phyloP scores from a whole-genome alignment of 129 eudicot species.

The Cynara cardunculus region DNA sequence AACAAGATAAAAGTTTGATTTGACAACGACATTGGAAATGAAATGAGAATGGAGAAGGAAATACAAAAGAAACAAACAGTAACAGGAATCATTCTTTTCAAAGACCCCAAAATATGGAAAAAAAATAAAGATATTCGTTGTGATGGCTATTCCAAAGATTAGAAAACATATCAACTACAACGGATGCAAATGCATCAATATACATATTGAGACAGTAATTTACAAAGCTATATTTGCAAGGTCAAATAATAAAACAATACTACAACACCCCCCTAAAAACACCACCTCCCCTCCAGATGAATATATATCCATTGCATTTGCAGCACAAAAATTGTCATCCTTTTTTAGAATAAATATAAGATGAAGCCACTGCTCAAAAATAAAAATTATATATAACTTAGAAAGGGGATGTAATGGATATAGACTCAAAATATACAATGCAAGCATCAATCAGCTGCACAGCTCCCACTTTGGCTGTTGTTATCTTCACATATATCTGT shows the following conservation, averaged over 20 bases:
- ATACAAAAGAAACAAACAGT: not conserved
- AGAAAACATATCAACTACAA: constrained; percentile 6
- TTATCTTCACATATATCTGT: constrained; percentile 62
- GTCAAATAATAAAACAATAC: constrained; percentile 24
- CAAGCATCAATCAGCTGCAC: constrained; percentile 42
- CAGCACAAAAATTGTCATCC: not conserved
- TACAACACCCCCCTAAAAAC: constrained; percentile 7
- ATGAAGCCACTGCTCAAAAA: constrained; percentile 12
- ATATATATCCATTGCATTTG: not conserved
- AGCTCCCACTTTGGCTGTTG: constrained; percentile 30
- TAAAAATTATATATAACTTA: constrained; percentile 1
- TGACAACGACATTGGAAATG: not conserved
- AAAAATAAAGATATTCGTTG: not conserved
- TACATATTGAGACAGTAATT: constrained; percentile 3
- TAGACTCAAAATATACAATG: constrained; percentile 21
- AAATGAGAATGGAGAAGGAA: not conserved
- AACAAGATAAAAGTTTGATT: not conserved
- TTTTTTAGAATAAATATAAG: not conserved
- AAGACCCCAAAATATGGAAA: not conserved
- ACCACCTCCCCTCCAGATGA: constrained; percentile 1
- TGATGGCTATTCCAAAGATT: not conserved
- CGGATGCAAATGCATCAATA: constrained; percentile 6
- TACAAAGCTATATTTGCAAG: constrained; percentile 25
- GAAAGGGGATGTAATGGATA: constrained; percentile 14
- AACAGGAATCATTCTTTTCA: not conserved